Evolutionary conservation across 2,329 filamentous ascomycete species (phyloP).

Genomic region (Moelleriella libera): DNA sequence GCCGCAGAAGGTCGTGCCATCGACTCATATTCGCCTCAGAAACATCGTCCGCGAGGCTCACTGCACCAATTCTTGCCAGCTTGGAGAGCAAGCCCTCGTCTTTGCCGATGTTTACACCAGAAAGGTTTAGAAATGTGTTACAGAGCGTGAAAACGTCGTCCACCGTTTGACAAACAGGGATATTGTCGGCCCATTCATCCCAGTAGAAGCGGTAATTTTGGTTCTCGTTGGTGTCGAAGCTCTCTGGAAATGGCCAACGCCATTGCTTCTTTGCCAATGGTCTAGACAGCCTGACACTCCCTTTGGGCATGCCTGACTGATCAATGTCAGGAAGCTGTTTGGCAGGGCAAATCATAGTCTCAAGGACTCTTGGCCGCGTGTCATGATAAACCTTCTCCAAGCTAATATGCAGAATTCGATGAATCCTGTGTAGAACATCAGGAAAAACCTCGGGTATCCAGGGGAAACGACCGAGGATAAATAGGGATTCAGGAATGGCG

Average conservation of each 20-base stretch:
- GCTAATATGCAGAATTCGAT: slow-evolving; percentile 73
- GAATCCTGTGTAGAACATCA: slow-evolving; percentile 65
- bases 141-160: slow-evolving; percentile 86
- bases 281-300: slow-evolving; percentile 47
- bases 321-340: slow-evolving; percentile 39
- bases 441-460: slow-evolving; percentile 82
- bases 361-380: slow-evolving; percentile 21
- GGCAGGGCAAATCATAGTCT: slow-evolving; percentile 20
- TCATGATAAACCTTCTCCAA: slow-evolving; percentile 57
- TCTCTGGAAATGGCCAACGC: slow-evolving; percentile 76
- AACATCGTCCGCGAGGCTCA: slow-evolving; percentile 55
- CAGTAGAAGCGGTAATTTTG: slow-evolving; percentile 89
- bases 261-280: slow-evolving; percentile 51
- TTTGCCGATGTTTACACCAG: slow-evolving; percentile 79
- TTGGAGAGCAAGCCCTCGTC: slow-evolving; percentile 69
- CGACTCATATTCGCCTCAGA: slow-evolving; percentile 58
- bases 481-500: slow-evolving; percentile 82
- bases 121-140: slow-evolving; percentile 68
- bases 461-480: slow-evolving; percentile 80
- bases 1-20: slow-evolving; percentile 75
- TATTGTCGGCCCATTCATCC: slow-evolving; percentile 90
- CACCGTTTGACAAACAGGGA: slow-evolving; percentile 79
- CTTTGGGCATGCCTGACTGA: slow-evolving; percentile 54
- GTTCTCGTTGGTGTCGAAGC: slow-evolving; percentile 58
- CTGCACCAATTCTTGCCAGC: slow-evolving; percentile 69